Evolutionary conservation across 1,284 basidiomycete genomes (phyloP).

Genomic region (Rhizoctonia solani): DNA sequence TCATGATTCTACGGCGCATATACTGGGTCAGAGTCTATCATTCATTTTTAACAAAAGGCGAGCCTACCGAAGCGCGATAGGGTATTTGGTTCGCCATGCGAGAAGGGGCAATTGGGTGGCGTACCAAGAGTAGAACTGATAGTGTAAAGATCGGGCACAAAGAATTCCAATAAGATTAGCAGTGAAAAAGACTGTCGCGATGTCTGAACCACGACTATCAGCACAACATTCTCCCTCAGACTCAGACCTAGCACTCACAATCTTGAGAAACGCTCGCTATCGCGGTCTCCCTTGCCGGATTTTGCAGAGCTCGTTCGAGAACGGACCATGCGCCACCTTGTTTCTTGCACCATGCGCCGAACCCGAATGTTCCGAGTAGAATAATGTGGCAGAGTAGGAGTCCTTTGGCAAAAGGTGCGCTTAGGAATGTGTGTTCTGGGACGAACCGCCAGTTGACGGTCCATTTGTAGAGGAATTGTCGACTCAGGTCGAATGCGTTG

Average conservation of each 20-base stretch:
- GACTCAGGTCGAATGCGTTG: slow-evolving; percentile 84
- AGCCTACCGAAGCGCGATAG: slow-evolving; percentile 63
- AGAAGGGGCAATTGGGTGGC: slow-evolving; percentile 91
- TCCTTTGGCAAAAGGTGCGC: slow-evolving; percentile 59
- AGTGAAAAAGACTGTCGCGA: slow-evolving; percentile 82
- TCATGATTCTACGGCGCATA: slow-evolving; percentile 57
- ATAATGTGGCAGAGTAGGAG: slow-evolving; percentile 71
- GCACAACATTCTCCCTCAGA: neutral
- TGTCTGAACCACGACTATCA: slow-evolving; percentile 56
- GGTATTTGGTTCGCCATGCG: slow-evolving; percentile 72
- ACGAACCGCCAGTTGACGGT: slow-evolving; percentile 98
- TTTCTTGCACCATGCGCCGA: slow-evolving; percentile 69
- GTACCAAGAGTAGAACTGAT: slow-evolving; percentile 99
- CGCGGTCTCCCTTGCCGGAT: slow-evolving; percentile 56
- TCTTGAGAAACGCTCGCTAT: slow-evolving; percentile 57
- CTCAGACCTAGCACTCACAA: slow-evolving; percentile 52
- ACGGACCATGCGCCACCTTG: slow-evolving; percentile 67
- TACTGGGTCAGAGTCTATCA: slow-evolving; percentile 25
- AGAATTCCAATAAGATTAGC: slow-evolving; percentile 91
- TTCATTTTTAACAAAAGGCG: neutral
- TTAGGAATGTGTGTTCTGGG: slow-evolving; percentile 74
- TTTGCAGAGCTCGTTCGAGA: slow-evolving; percentile 59
- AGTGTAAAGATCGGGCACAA: slow-evolving; percentile 95
- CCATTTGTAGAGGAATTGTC: slow-evolving; percentile 94
- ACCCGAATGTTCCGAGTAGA: slow-evolving; percentile 67